These are phyloP conservation scores for Francoa sonchifolia DNA, from an alignment of 441 rosid species.

Conservation along the genomic window DNA sequence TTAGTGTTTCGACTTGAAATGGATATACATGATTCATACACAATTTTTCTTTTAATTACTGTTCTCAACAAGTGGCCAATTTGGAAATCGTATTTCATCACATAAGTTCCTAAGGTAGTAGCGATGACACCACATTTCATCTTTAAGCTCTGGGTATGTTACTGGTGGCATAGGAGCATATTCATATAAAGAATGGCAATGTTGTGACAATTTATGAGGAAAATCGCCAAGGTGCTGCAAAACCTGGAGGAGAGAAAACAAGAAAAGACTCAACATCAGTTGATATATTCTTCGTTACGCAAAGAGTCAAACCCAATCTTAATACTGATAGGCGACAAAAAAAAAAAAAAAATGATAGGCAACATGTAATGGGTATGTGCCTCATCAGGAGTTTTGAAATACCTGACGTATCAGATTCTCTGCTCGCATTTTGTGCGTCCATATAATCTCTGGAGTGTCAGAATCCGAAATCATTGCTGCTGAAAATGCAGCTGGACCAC, in stretches of 20 bases:
- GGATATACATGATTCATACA: no score
- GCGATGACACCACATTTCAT: slow-evolving; percentile 99
- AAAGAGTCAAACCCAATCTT: slow-evolving; percentile 4
- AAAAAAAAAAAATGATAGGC: not conserved
- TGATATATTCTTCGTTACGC: slow-evolving; percentile 5
- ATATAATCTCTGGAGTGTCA: slow-evolving; percentile 96
- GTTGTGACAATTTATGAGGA: slow-evolving; percentile 94
- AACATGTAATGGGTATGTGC: not conserved
- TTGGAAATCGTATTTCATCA: slow-evolving; percentile 91
- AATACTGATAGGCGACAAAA: not conserved
- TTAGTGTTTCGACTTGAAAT: no score
- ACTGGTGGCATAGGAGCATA: slow-evolving; percentile 99
- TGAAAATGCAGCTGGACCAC: slow-evolving; percentile 95
- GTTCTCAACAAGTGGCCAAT: slow-evolving; percentile 98
- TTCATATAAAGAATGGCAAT: slow-evolving; percentile 87
- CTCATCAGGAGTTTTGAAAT: slow-evolving; percentile 12
- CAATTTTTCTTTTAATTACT: no score
- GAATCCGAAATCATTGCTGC: slow-evolving; percentile 99
- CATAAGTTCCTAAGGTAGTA: slow-evolving; percentile 94
- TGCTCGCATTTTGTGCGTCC: slow-evolving; percentile 99
- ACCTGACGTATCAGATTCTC: slow-evolving; percentile 98
- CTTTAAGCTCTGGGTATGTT: slow-evolving; percentile 95
- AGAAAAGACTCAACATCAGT: slow-evolving; percentile 10
- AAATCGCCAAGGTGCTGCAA: slow-evolving; percentile 99
- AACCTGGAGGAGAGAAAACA: slow-evolving; percentile 42